Conservation (phyloP, 371 early-diverging fungal species). For the Apophysomyces trapeziformis region DNA sequence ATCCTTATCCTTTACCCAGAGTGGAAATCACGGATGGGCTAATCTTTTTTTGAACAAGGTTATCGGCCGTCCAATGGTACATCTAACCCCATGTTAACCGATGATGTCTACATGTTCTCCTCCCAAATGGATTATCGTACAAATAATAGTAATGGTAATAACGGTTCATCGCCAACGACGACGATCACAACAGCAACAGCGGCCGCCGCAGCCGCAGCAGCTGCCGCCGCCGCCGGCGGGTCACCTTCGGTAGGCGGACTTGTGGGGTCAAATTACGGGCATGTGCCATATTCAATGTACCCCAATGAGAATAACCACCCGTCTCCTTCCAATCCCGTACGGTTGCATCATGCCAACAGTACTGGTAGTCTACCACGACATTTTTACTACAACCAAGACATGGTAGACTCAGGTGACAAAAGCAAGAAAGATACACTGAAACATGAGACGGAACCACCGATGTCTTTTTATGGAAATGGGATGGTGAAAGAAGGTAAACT, state of each 20-base stretch:
- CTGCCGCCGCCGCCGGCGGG: not conserved
- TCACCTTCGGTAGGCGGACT: slow-evolving; percentile 2
- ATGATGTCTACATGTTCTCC: slow-evolving; percentile 1
- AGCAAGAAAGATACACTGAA: slow-evolving; percentile 2
- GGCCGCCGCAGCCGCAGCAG: not conserved
- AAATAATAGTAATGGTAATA: not conserved
- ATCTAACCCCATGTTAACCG: not conserved
- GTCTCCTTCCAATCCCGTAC: not conserved
- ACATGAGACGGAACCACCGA: not conserved
- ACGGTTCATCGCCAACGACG: not conserved
- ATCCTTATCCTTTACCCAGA: too few species aligned
- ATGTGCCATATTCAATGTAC: not conserved
- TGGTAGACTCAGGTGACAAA: not conserved
- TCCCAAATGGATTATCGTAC: slow-evolving; percentile 1
- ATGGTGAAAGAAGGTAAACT: slow-evolving; percentile 6
- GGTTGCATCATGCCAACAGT: slow-evolving; percentile 4
- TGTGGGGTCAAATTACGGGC: not conserved
- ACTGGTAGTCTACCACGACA: slow-evolving; percentile 1
- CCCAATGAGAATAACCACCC: slow-evolving; percentile 1
- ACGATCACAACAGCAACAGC: not conserved
- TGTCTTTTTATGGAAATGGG: not conserved
- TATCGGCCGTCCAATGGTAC: not conserved
- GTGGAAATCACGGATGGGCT: too few species aligned
- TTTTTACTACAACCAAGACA: not conserved
- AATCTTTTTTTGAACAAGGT: not conserved